Evolutionary conservation across 768 basidiomycete genomes (phyloP).

Genomic region (Termitomyces sp.): DNA sequence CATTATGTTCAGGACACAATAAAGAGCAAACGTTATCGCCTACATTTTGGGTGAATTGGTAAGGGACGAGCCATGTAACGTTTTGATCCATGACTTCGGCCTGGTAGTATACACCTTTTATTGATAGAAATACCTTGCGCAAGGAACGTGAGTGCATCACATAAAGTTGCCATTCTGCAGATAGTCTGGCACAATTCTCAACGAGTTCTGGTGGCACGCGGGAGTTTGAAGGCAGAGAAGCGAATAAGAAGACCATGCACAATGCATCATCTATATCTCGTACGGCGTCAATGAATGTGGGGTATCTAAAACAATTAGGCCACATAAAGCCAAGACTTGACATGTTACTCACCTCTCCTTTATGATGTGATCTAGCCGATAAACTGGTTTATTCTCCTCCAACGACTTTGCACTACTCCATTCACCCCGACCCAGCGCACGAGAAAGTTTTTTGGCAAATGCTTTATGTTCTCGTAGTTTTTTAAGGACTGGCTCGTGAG

Average conservation of each 20-base stretch:
- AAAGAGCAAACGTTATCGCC: constrained; percentile 19
- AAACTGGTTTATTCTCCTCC: constrained; percentile 90
- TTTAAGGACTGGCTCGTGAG: constrained; percentile 92
- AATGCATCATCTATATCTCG: constrained; percentile 97
- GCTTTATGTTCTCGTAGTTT: constrained; percentile 97
- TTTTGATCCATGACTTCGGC: constrained; percentile 91
- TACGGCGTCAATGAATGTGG: constrained; percentile 92
- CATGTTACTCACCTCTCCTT: constrained; percentile 77
- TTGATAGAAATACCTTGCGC: constrained; percentile 90
- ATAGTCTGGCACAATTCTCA: constrained; percentile 85
- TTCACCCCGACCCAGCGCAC: constrained; percentile 90
- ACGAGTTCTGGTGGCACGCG: constrained; percentile 80
- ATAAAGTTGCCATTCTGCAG: constrained; percentile 96
- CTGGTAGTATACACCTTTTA: constrained; percentile 98
- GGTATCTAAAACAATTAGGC: constrained; percentile 60
- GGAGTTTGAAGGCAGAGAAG: constrained; percentile 83
- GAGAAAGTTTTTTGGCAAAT: constrained; percentile 93
- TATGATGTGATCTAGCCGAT: constrained; percentile 91
- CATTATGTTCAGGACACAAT: constrained; percentile 3
- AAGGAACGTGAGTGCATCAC: constrained; percentile 84
- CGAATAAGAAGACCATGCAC: constrained; percentile 92
- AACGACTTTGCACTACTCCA: constrained; percentile 93
- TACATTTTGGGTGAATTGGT: constrained; percentile 95
- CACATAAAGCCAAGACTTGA: neutral
- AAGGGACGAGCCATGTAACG: constrained; percentile 95